Percentiles rank a stretch among this genome's conserved stretches.
These are phyloP conservation scores for Sabuloglossum arenarium DNA, from an alignment of 495 filamentous ascomycete genomes.

Conservation along the genomic window DNA sequence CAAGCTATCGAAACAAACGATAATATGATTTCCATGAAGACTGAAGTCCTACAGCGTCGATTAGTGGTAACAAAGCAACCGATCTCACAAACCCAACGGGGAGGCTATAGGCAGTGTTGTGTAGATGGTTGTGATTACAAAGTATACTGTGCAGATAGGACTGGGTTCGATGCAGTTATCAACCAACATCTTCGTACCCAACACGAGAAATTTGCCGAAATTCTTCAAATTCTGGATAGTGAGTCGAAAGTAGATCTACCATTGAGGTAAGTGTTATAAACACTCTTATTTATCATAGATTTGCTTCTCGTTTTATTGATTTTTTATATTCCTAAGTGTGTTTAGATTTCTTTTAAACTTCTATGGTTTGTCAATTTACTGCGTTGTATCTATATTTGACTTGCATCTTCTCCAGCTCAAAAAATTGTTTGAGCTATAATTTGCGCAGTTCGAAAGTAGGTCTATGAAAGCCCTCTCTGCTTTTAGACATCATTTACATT, in stretches of 20 bases:
- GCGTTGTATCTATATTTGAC: too few relatives aligned
- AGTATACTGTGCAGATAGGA: constrained; percentile 34
- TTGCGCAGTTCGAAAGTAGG: too few relatives aligned
- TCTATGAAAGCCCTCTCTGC: too few relatives aligned
- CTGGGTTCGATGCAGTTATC: constrained; percentile 36
- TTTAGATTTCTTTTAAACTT: too few relatives aligned
- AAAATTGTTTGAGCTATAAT: too few relatives aligned
- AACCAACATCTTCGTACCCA: constrained; percentile 30
- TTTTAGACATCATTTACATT: too few relatives aligned
- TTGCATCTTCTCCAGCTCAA: too few relatives aligned
- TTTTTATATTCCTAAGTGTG: too few relatives aligned
- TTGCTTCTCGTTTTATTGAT: too few relatives aligned
- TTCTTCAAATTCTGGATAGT: not conserved
- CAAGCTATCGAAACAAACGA: constrained; percentile 15
- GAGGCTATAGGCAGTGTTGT: constrained; percentile 49
- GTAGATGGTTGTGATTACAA: constrained; percentile 44
- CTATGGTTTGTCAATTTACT: too few relatives aligned
- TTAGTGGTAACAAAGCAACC: constrained; percentile 16
- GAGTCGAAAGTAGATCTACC: not conserved
- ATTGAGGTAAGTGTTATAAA: not conserved
- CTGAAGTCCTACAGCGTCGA: constrained; percentile 22
- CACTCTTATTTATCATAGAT: too few relatives aligned
- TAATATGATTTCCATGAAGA: constrained; percentile 20
- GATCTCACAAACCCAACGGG: constrained; percentile 13
- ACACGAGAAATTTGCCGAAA: not conserved